Evolutionary conservation across 2,329 filamentous ascomycete genomes (phyloP), one percentile per base, ranked within the genome.

Genomic region (Phaeosphaeriaceae sp.): DNA sequence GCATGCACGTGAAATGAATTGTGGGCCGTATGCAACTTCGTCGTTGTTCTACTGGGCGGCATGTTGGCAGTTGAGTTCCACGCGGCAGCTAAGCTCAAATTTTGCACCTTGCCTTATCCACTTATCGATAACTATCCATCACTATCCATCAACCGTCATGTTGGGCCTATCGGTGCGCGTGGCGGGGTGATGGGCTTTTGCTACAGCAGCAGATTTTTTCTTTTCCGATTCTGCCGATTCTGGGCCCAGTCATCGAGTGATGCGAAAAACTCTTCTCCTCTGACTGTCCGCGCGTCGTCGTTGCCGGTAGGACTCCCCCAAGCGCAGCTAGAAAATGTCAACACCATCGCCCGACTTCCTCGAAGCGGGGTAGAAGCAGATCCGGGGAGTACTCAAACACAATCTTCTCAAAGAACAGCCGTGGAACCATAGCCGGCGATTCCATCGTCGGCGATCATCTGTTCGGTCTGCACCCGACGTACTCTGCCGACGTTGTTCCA

Each of bases 61-160:
- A 23, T 42, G 50, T 48, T 37, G 15, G 46, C 44, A 34, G 42
- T 32, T 41, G 38, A 26, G 44, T 60, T 55, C 61, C 58, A 57
- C 61, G 55, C 59, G 61, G 56, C 60, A 64, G 54, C 54, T 42
- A 54, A 45, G 48, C 51, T 49, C 50, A 49, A 56, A 56, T 38
- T 63, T 61, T 63, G 54, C 53, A 52, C 56, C 42, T 50, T 62
- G 39, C 56, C 58, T 61, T 68, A 67, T 68, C 67, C 64, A 65
- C 66, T 61, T 68, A 70, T 70, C 68, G 64, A 69, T 69, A 66
- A 26, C 43, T 61, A 58, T 47, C 63, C 66, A 50, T 63, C 60
- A 54, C 62, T 63, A 60, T n/a, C 23, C 23, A 26, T 26, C 60
- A 58, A 20, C 48, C 59, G 41, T 46, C 37, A 34, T 26, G 29